A percentile compares a stretch with the other conserved stretches of the same genome.
Evolutionary conservation across 1,284 basidiomycete genomes (phyloP).

Genomic region (Afroboletus lepidellus): DNA sequence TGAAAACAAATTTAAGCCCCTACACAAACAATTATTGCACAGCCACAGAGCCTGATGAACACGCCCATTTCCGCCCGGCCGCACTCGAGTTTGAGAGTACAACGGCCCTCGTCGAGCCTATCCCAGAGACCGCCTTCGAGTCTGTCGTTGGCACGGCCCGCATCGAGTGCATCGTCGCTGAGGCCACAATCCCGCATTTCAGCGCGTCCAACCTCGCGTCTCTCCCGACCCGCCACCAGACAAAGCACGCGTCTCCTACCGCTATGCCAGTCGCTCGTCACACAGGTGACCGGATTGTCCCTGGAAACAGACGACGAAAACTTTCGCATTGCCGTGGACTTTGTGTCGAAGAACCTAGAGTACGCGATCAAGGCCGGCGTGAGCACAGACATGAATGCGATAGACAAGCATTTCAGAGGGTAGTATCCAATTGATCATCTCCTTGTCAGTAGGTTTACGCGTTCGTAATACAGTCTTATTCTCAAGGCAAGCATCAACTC

Average conservation of each 20-base stretch:
- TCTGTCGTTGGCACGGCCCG: constrained; percentile 33
- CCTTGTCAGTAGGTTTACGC: constrained; percentile 15
- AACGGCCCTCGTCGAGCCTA: constrained; percentile 34
- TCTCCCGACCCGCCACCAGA: constrained; percentile 42
- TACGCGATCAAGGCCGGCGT: constrained; percentile 52
- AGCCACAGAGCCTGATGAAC: constrained; percentile 14
- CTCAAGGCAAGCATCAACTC: constrained; percentile 71
- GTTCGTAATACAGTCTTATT: constrained; percentile 42
- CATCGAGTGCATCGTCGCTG: constrained; percentile 40
- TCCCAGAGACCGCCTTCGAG: constrained; percentile 38
- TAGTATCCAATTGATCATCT: constrained; percentile 29
- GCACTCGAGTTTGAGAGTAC: constrained; percentile 20
- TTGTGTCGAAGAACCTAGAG: constrained; percentile 49
- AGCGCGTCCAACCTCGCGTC: constrained; percentile 49
- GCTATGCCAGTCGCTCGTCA: constrained; percentile 54
- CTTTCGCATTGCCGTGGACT: constrained; percentile 52
- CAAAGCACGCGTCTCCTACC: constrained; percentile 52
- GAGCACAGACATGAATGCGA: constrained; percentile 51
- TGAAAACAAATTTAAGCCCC: neutral
- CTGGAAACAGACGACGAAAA: constrained; percentile 41
- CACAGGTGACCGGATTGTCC: constrained; percentile 45
- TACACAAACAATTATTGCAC: neutral
- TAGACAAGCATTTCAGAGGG: constrained; percentile 61
- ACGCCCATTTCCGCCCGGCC: constrained; percentile 23
- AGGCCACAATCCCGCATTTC: constrained; percentile 56